These are phyloP conservation scores for Leishmania martiniquensis DNA, from an alignment of 208 protist genomes.

Conservation along the genomic window DNA sequence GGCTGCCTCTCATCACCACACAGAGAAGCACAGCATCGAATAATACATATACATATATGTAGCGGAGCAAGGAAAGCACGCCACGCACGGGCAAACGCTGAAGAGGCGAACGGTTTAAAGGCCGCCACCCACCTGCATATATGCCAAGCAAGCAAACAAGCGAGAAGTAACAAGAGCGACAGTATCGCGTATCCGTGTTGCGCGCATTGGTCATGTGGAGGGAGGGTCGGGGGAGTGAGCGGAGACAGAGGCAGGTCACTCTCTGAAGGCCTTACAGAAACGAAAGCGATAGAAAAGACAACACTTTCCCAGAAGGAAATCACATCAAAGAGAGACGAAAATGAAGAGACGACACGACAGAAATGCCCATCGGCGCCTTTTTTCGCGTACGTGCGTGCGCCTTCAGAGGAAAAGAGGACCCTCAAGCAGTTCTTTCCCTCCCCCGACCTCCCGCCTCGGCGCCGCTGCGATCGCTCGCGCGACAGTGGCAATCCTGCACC, in stretches of 20 bases:
- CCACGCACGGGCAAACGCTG: background rate
- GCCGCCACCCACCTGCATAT: background rate
- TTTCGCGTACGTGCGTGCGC: no score
- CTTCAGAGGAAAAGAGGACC: background rate
- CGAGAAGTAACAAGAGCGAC: background rate
- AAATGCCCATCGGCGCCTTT: no score
- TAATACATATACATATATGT: background rate
- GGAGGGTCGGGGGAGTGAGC: background rate
- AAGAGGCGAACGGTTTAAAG: background rate
- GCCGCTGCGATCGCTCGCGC: no score
- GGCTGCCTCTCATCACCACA: no score
- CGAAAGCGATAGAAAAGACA: slow-evolving; percentile 2
- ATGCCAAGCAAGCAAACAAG: background rate
- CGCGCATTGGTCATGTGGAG: slow-evolving; percentile 1
- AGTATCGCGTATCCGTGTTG: background rate
- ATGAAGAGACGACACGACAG: no score
- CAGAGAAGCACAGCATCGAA: background rate
- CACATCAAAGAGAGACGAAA: no score
- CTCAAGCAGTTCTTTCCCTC: background rate
- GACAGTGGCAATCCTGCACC: no score
- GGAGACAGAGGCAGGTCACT: background rate
- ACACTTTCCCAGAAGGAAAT: background rate
- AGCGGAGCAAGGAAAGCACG: background rate
- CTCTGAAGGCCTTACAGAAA: background rate
- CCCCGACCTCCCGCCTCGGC: background rate